Evolutionary conservation across 257 asterid species (phyloP).

Genomic region (Forsythia suspensa): DNA sequence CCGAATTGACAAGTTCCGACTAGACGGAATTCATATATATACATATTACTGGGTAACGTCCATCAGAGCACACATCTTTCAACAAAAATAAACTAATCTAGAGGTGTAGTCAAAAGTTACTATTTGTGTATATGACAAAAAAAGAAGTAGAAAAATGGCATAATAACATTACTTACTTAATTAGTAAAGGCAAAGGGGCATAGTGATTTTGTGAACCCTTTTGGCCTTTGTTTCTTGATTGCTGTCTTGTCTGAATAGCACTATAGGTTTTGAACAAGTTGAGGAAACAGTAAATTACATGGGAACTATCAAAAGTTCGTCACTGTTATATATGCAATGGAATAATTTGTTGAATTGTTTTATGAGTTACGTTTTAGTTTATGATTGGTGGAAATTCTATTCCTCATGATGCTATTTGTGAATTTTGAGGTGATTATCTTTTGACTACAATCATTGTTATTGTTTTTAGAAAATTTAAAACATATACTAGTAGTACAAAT

Average conservation of each 20-base stretch:
- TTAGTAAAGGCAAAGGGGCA: background rate
- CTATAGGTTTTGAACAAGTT: conserved; percentile 16
- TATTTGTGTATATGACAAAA: background rate
- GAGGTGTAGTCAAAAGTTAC: background rate
- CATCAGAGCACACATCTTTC: too few relatives aligned
- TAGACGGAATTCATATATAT: too few relatives aligned
- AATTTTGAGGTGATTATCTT: too few relatives aligned
- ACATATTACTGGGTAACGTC: too few relatives aligned
- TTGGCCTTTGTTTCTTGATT: conserved; percentile 9
- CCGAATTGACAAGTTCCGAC: too few relatives aligned
- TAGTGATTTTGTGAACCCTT: conserved; percentile 9
- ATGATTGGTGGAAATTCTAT: conserved; percentile 17
- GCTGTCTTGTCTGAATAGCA: conserved; percentile 32
- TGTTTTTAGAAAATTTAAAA: too few relatives aligned
- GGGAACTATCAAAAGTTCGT: conserved; percentile 46
- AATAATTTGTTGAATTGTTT: conserved; percentile 28
- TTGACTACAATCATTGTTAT: too few relatives aligned
- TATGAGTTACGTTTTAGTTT: conserved; percentile 23
- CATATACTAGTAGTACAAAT: too few relatives aligned
- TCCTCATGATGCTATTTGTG: too few relatives aligned
- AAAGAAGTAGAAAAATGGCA: background rate
- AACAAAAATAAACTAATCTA: too few relatives aligned
- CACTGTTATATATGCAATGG: conserved; percentile 7
- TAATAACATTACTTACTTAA: background rate
- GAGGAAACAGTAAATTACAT: conserved; percentile 31